A percentile compares a stretch with the other conserved stretches of the same genome.
phyloP scores from a whole-genome alignment of 2,329 filamentous ascomycete genomes.

The Mycosphaerella sp. region DNA sequence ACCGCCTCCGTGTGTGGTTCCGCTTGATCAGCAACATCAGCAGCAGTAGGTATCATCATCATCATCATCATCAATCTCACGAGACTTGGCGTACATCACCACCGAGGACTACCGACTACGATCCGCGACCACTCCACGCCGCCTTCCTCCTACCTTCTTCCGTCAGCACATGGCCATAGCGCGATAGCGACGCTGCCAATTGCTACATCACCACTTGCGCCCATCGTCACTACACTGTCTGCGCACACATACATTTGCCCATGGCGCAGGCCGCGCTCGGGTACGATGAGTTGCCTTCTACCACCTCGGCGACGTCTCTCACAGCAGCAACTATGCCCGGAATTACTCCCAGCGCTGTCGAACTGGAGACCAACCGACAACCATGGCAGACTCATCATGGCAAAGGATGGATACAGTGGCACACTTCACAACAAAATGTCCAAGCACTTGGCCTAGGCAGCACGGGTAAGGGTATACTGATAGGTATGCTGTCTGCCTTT shows the following conservation, averaged over 20 bases:
- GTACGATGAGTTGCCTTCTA: slow-evolving; percentile 13
- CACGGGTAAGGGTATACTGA: slow-evolving; percentile 71
- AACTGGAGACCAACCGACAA: background rate
- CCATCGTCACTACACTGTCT: background rate
- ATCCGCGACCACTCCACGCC: background rate
- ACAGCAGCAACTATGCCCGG: background rate
- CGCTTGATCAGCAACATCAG: background rate
- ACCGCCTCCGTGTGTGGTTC: background rate
- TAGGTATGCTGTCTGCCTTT: slow-evolving; percentile 89
- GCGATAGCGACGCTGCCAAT: slow-evolving; percentile 8
- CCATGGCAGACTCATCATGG: slow-evolving; percentile 7
- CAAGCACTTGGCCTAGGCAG: slow-evolving; percentile 25
- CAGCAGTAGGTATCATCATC: no score
- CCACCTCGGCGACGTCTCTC: slow-evolving; percentile 11
- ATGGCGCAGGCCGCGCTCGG: slow-evolving; percentile 26
- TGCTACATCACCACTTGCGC: background rate
- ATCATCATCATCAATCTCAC: background rate
- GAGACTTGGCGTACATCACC: background rate
- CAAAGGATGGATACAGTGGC: slow-evolving; percentile 8
- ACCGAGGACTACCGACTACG: background rate
- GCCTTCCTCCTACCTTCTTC: background rate
- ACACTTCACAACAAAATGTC: slow-evolving; percentile 7
- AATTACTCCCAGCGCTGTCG: background rate
- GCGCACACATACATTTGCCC: slow-evolving; percentile 14
- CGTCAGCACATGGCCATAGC: slow-evolving; percentile 14